These are phyloP conservation scores for Pinguiococcus pyrenoidosus DNA, from an alignment of 108 stramenopile species.

Conservation along the genomic window DNA sequence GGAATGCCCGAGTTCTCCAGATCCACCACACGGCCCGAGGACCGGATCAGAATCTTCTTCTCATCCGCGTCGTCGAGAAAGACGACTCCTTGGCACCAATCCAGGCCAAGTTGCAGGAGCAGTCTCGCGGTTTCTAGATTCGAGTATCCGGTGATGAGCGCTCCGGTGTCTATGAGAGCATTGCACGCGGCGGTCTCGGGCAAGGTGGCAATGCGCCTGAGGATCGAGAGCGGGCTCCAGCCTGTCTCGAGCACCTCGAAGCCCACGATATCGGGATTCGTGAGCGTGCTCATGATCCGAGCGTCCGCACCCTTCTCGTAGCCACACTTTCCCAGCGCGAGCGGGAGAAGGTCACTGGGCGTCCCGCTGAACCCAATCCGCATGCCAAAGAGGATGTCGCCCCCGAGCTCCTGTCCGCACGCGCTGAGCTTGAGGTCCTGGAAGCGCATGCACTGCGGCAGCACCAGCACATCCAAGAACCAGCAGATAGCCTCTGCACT, in stretches of 20 bases:
- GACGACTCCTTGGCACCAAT: constrained; percentile 74
- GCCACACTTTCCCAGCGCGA: constrained; percentile 12
- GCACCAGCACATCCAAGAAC: not conserved
- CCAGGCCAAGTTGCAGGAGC: constrained; percentile 51
- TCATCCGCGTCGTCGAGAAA: constrained; percentile 82
- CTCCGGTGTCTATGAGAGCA: constrained; percentile 45
- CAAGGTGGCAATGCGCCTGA: constrained; percentile 1
- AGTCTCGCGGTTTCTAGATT: constrained; percentile 42
- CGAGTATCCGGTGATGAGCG: constrained; percentile 33
- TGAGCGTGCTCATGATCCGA: constrained; percentile 2
- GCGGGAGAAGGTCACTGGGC: constrained; percentile 28
- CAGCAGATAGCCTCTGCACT: not conserved
- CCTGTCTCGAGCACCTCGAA: not conserved
- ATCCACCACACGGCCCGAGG: constrained; percentile 42
- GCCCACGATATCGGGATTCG: constrained; percentile 6
- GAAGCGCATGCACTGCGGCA: not conserved
- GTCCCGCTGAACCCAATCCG: constrained; percentile 36
- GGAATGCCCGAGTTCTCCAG: constrained; percentile 73
- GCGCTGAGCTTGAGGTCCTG: constrained; percentile 10
- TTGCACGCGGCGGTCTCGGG: constrained; percentile 11
- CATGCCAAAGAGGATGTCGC: constrained; percentile 14
- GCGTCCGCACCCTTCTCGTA: constrained; percentile 24
- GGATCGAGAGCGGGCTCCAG: not conserved
- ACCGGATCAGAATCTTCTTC: constrained; percentile 68
- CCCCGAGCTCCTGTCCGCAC: constrained; percentile 24